Conservation (phyloP, 208 protist genomes). For the Trypanosoma melophagium region DNA sequence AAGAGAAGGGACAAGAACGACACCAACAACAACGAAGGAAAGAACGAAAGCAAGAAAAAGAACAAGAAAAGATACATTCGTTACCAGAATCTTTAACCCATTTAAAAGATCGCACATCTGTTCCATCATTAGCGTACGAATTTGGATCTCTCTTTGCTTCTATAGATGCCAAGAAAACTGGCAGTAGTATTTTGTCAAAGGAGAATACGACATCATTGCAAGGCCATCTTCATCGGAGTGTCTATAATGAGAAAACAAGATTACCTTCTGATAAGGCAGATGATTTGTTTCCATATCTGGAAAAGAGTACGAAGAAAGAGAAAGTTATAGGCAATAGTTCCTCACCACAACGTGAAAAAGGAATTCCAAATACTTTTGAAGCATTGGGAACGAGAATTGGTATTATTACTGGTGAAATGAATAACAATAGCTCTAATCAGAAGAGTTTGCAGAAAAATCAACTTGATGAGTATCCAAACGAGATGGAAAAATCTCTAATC, state of each 20-base stretch:
- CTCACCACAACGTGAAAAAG: too few species aligned
- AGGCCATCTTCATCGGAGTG: too few species aligned
- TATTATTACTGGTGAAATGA: neutral
- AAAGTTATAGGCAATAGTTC: too few species aligned
- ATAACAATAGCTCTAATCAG: neutral
- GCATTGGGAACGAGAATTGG: too few species aligned
- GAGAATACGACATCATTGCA: too few species aligned
- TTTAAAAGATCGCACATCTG: neutral
- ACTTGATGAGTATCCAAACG: neutral
- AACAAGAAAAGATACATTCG: neutral
- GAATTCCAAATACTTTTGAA: too few species aligned
- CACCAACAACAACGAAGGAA: neutral
- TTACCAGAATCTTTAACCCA: too few species aligned
- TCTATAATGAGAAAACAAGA: too few species aligned
- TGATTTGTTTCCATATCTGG: too few species aligned
- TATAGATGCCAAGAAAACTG: slow-evolving; percentile 1
- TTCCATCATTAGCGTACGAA: slow-evolving; percentile 13
- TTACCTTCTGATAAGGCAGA: too few species aligned
- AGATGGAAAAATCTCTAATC: neutral
- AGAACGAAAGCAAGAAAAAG: neutral
- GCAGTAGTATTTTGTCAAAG: neutral
- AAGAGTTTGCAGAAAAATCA: neutral
- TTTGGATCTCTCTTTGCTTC: slow-evolving; percentile 29
- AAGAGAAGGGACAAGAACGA: neutral
- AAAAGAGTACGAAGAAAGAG: too few species aligned